Base-by-base conservation (phyloP, 768 basidiomycete species). In the Wakefieldia striispora region DNA sequence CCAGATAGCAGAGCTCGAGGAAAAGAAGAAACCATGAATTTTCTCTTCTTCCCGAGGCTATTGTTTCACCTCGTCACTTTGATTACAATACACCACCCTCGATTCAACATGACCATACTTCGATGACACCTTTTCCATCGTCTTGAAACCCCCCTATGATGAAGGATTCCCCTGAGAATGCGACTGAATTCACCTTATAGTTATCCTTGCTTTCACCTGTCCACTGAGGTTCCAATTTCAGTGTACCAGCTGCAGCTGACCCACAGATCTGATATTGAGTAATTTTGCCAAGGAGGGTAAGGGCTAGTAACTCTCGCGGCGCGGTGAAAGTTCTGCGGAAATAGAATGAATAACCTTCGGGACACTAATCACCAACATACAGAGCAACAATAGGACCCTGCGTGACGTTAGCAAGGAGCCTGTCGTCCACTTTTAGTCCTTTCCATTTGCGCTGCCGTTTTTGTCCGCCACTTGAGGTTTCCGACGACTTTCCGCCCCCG, bases 341-440 rank as follows among this genome's bases (percentile, higher is more conserved):
- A 36, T 23, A 39, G 29, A 33, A 36, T 59, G 40, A 53, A 35
- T 19, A 35, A 17, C 21, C 27, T 19, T 29, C 31, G 45, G 19
- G 14, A 42, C 26, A 21, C n/a, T 2, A 17, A 24, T 14, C 31
- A 27, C 21, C 8, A 16, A 52, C 82, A 46, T 64, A 89, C 90
- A 87, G 53, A 10, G 80, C 79, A 39, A 88, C 86, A 24, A 92
- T 70, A 20, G 90, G 90, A 1, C 89, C 90, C 50, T 86, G 80
- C 2, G 84, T 85, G 16, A 83, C 72, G 48, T 82, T 77, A 37
- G 70, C 54, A 24, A 77, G 58, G 36, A 75, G 42, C 19, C 76
- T 75, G 38, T 74, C 73, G 1, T 77, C 73, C 21, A 62, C 65
- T 41, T 74, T 72, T 20, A 91, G 68, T 3, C 91, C 90, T 51